Evolutionary conservation across 2,329 filamentous ascomycete genomes (phyloP).

Genomic region (Penicillium sp.): DNA sequence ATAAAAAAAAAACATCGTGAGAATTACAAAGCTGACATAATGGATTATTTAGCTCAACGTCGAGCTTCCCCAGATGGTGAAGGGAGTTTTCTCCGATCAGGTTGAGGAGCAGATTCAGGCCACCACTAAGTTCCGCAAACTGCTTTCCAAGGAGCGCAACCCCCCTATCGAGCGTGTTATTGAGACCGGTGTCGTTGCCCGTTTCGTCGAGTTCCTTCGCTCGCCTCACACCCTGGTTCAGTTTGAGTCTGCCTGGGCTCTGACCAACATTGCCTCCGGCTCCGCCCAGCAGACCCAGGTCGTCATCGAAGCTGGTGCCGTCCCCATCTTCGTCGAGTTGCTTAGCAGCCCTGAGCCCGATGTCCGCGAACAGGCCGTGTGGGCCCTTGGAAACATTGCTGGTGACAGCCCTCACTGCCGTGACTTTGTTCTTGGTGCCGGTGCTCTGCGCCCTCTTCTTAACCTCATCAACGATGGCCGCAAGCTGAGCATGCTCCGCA

Average conservation of each 20-base stretch:
- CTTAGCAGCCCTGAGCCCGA: conserved; percentile 94
- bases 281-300: conserved; percentile 97
- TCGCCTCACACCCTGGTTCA: conserved; percentile 97
- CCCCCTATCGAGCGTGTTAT: conserved; percentile 99
- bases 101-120: conserved; percentile 97
- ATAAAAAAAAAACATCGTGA: conserved; percentile 10
- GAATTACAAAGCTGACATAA: conserved; percentile 25
- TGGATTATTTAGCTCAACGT: conserved; percentile 73
- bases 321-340: conserved; percentile 97
- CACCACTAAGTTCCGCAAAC: conserved; percentile 97
- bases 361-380: conserved; percentile 96
- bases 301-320: conserved; percentile 95
- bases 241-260: conserved; percentile 97
- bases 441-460: conserved; percentile 86
- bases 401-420: conserved; percentile 97
- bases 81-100: conserved; percentile 96
- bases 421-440: conserved; percentile 90
- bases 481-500: conserved; percentile 98
- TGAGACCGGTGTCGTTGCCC: conserved; percentile 94
- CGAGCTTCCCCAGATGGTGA: conserved; percentile 97
- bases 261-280: conserved; percentile 98
- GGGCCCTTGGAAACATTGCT: conserved; percentile 97
- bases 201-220: conserved; percentile 96
- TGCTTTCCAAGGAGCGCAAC: conserved; percentile 97
- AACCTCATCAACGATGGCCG: conserved; percentile 91